Base-by-base conservation (phyloP, 257 asterid genomes). In the Asclepias syriaca region DNA sequence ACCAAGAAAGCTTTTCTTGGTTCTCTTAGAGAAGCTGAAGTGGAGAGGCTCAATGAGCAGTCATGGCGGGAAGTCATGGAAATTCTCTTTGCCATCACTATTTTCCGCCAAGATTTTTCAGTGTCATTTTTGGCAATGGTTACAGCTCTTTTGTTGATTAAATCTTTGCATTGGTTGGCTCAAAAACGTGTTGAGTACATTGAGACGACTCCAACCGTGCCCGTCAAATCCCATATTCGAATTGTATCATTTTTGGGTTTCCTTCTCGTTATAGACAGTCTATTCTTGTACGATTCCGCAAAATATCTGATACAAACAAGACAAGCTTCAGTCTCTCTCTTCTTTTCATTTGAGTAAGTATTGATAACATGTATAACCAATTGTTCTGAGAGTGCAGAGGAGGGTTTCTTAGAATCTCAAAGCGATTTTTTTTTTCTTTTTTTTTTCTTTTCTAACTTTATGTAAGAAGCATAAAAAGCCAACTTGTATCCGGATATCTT, bases 31-130 rank as follows among this genome's bases (percentile, higher is more conserved):
- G 99, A 94, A 86, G 99, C 99, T 2, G 99, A 94, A 85, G 86
- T 91, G n/a, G 99, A 94, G 81, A 88, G 99, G 89, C 87, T 94
- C 77, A 94, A 94, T 8, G 99, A 94, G 85, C 99, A 91, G 81
- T 87, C 97, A 14, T 88, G 97, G 98, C 84, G 98, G 72, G 99
- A 94, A 84, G 87, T 91, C 27, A 91, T 94, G 99, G 99, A 94
- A 74, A 94, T 94, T 78, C 89, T 91, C 59, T 94, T 94, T 75
- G 97, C 99, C 22, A 88, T 94, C 74, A 91, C 99, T 68, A 94
- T 94, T 77, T 94, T 94, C 83, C 84, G 99, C 49, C 97, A 91
- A 82, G 97, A 91, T 71, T 94, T 94, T 78, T 94, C 99, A 0
- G 96, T 88, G 68, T 74, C 84, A 4, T 94, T 94, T 78, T 91